Evolutionary conservation across 176 grass and related monocot species (phyloP), one percentile per base, ranked within the genome.

Genomic region (Pharus latifolius): DNA sequence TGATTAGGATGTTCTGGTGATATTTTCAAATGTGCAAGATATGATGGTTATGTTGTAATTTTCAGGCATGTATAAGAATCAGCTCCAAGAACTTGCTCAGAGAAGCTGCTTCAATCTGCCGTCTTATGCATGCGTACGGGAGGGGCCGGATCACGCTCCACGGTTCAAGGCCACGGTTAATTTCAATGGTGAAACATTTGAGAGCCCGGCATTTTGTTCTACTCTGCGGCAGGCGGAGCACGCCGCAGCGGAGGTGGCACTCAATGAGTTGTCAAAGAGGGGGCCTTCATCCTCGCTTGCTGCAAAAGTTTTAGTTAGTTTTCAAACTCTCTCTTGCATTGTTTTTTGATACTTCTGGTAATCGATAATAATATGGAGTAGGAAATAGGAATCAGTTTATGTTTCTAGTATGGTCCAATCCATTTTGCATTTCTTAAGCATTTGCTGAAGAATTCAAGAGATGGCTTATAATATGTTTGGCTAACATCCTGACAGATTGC

Each of bases 21-120:
- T 74, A 23, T 48, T 33, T 3, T 51, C 40, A 26, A 60, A 47
- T 59, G 46, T 22, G 24, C n/a, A 33, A 52, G 52, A 41, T 40
- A 9, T 49, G 58, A 13, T 41, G 37, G 63, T 32, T 34, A 48
- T 41, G n/a, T 62, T 10, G 29, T 56, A 46, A 47, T 23, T 10
- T 58, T 52, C 72, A 84, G 72, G 38, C 24, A 89, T 89, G 86
- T 84, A 81, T 33, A 89, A 89, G 66, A 89, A 89, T 54, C 86
- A 89, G 40, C 81, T 89, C 18, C 86, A 84, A 55, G 86, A 89
- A 74, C 86, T 89, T 77, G 86, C 86, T n/a, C 81, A 89, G 77
- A 77, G 86, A 78, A 84, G 86, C 72, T 89, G 86, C 60, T 89
- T 89, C 86, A 84, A 84, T 58, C 56, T 89, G 47, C 86, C 86